Evolutionary conservation across 2,329 filamentous ascomycete species (phyloP).

Genomic region (Pseudogymnoascus sp.): DNA sequence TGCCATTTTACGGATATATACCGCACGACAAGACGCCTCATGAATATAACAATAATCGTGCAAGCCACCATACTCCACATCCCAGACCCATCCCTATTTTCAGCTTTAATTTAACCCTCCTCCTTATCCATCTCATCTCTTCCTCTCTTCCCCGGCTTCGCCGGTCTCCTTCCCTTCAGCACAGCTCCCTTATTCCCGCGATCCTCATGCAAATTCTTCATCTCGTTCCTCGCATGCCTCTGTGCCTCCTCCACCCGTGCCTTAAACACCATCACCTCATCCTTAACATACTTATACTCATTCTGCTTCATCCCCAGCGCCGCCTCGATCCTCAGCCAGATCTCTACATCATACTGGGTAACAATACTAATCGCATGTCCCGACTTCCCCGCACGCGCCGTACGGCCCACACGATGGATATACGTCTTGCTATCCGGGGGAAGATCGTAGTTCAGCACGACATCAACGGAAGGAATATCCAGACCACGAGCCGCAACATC

Average conservation of each 20-base stretch:
- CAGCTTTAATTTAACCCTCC: slow-evolving; percentile 23
- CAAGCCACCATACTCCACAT: slow-evolving; percentile 2
- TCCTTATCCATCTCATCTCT: slow-evolving; percentile 39
- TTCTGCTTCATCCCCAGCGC: slow-evolving; percentile 70
- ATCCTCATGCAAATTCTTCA: slow-evolving; percentile 72
- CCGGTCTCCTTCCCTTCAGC: slow-evolving; percentile 43
- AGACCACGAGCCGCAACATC: slow-evolving; percentile 91
- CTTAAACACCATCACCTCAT: slow-evolving; percentile 78
- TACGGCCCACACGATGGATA: slow-evolving; percentile 81
- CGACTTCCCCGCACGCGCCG: slow-evolving; percentile 76
- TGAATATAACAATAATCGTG: background rate
- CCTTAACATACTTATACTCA: slow-evolving; percentile 63
- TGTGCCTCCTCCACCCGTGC: slow-evolving; percentile 76
- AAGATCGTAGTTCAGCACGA: slow-evolving; percentile 80
- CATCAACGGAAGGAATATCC: slow-evolving; percentile 85
- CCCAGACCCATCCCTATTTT: background rate
- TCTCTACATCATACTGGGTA: slow-evolving; percentile 80
- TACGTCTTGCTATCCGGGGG: slow-evolving; percentile 84
- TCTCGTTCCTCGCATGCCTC: slow-evolving; percentile 66
- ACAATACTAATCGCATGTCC: slow-evolving; percentile 75
- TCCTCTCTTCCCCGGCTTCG: slow-evolving; percentile 42
- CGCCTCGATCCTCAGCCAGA: slow-evolving; percentile 73
- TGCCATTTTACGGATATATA: background rate
- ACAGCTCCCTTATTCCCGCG: slow-evolving; percentile 41
- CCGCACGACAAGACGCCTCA: background rate